Percentiles rank a stretch among this genome's conserved stretches.
These are phyloP conservation scores for Tylopilus subfusipes DNA, from an alignment of 768 basidiomycete species.

Conservation along the genomic window DNA sequence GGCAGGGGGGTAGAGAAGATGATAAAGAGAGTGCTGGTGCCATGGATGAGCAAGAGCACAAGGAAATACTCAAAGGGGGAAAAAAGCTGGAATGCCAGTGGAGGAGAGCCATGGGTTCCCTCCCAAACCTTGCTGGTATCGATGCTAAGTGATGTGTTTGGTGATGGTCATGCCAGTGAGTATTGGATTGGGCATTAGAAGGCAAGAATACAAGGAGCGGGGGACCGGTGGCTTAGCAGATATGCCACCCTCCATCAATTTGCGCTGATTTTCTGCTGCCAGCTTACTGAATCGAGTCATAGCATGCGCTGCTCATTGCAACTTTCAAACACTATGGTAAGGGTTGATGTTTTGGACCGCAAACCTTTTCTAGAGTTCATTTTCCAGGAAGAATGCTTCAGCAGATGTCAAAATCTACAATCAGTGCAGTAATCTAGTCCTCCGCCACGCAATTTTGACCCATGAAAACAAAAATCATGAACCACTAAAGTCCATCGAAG, in stretches of 20 bases:
- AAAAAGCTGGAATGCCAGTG: conserved; percentile 60
- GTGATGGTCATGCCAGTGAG: too few species aligned
- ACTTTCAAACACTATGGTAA: conserved; percentile 60
- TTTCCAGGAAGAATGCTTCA: conserved; percentile 46
- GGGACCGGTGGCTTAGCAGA: too few species aligned
- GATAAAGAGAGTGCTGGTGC: conserved; percentile 69
- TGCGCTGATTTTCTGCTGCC: too few species aligned
- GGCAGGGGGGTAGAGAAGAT: conserved; percentile 44
- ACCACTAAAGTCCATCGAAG: conserved; percentile 38
- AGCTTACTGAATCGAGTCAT: too few species aligned
- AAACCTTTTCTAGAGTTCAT: conserved; percentile 2
- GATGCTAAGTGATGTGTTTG: too few species aligned
- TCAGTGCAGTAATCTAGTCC: conserved; percentile 64
- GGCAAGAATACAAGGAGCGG: too few species aligned
- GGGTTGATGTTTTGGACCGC: conserved; percentile 13
- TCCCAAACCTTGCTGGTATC: conserved; percentile 72
- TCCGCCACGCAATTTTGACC: conserved; percentile 55
- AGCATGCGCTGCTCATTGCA: too few species aligned
- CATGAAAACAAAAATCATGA: conserved; percentile 41
- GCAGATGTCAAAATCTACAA: conserved; percentile 56
- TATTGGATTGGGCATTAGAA: too few species aligned
- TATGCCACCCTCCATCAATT: too few species aligned
- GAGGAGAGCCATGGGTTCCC: conserved; percentile 59
- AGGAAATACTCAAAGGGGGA: conserved; percentile 67
- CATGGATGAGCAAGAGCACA: conserved; percentile 73